These are phyloP conservation scores for Fraxinus americana DNA, from an alignment of 257 asterid genomes.

Conservation along the genomic window DNA sequence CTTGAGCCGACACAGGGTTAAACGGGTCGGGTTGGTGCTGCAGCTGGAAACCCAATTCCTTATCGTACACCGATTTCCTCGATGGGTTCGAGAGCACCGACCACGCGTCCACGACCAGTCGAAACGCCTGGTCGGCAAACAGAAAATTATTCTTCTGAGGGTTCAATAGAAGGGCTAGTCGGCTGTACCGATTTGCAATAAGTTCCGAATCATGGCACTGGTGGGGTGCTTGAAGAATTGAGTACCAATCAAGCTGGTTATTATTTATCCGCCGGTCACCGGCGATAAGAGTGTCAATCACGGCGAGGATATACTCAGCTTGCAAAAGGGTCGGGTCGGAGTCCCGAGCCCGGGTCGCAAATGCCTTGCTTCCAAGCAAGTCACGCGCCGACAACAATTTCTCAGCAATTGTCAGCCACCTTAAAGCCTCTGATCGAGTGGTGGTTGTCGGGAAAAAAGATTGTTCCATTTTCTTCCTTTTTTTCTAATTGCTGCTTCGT, in stretches of 20 bases:
- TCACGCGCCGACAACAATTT: slow-evolving; percentile 79
- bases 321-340: slow-evolving; percentile 73
- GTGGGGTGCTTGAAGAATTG: slow-evolving; percentile 65
- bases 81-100: slow-evolving; percentile 72
- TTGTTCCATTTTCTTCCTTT: slow-evolving; percentile 55
- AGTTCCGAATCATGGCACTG: slow-evolving; percentile 63
- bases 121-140: slow-evolving; percentile 80
- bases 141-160: slow-evolving; percentile 76
- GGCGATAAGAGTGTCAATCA: slow-evolving; percentile 81
- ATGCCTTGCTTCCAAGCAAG: slow-evolving; percentile 76
- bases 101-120: slow-evolving; percentile 79
- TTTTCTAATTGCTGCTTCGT: neutral
- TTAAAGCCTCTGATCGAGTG: slow-evolving; percentile 75
- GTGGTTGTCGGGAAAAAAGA: slow-evolving; percentile 74
- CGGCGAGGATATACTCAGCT: slow-evolving; percentile 85
- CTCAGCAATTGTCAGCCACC: slow-evolving; percentile 87
- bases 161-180: slow-evolving; percentile 56
- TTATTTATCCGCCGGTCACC: slow-evolving; percentile 78
- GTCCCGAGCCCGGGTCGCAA: slow-evolving; percentile 91
- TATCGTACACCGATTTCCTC: slow-evolving; percentile 66
- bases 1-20: slow-evolving; percentile 31
- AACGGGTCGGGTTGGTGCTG: slow-evolving; percentile 43
- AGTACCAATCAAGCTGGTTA: slow-evolving; percentile 70
- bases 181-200: slow-evolving; percentile 64
- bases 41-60: slow-evolving; percentile 50